Conservation (phyloP, 768 basidiomycete genomes). For the Suillus americanus region DNA sequence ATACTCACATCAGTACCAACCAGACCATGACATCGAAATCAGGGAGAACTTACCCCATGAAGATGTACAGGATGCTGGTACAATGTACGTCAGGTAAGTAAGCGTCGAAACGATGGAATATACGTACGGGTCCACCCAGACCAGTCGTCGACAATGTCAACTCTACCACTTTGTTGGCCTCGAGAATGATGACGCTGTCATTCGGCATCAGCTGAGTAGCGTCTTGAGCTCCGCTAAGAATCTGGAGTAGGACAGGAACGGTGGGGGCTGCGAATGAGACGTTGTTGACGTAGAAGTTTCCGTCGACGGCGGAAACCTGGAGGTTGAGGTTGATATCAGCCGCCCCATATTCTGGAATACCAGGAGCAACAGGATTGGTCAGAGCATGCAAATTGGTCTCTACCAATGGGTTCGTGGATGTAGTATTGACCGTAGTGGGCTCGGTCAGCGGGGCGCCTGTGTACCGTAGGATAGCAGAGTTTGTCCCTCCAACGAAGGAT, state of each 20-base stretch:
- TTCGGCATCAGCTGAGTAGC: conserved; percentile 27
- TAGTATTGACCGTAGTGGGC: conserved; percentile 36
- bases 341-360: conserved; percentile 34
- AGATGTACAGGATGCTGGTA: conserved; percentile 43
- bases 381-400: conserved; percentile 31
- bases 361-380: conserved; percentile 35
- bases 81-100: neutral
- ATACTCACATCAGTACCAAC: neutral
- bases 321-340: conserved; percentile 40
- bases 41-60: conserved; percentile 36
- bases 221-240: conserved; percentile 38
- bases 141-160: conserved; percentile 13
- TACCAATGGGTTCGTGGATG: conserved; percentile 24
- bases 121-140: conserved; percentile 3
- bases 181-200: conserved; percentile 22
- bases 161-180: conserved; percentile 29
- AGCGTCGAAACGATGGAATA: neutral
- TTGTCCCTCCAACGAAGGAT: conserved; percentile 39
- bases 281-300: conserved; percentile 14
- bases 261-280: conserved; percentile 24
- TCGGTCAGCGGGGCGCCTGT: conserved; percentile 37
- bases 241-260: conserved; percentile 44
- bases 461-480: conserved; percentile 57
- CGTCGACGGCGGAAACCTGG: conserved; percentile 1
- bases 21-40: neutral